A percentile compares a stretch with the other conserved stretches of the same genome.
phyloP scores from a whole-genome alignment of 31 red algal species.

The Asparagopsis taxiformis region DNA sequence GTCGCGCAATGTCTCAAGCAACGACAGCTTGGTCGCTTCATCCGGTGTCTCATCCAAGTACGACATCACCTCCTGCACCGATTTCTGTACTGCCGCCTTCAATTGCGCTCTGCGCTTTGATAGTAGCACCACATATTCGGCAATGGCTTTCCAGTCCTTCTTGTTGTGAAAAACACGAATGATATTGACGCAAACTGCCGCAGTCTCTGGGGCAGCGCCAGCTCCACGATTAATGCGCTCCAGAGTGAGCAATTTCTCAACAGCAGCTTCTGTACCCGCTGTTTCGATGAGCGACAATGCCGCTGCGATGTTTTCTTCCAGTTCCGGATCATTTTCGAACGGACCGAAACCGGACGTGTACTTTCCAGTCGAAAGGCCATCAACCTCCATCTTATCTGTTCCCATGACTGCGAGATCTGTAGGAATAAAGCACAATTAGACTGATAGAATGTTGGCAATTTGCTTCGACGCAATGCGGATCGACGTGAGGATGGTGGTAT shows the following conservation, averaged over 20 bases:
- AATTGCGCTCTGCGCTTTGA: slow-evolving; percentile 89
- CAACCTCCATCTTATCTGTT: slow-evolving; percentile 61
- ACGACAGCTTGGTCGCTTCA: slow-evolving; percentile 57
- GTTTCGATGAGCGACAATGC: slow-evolving; percentile 30
- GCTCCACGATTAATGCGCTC: slow-evolving; percentile 72
- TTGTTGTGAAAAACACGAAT: slow-evolving; percentile 51
- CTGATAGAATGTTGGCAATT: no score
- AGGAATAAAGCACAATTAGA: no score
- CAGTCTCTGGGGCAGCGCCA: slow-evolving; percentile 73
- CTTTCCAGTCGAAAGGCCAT: slow-evolving; percentile 31
- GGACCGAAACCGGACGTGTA: slow-evolving; percentile 39
- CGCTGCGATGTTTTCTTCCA: slow-evolving; percentile 51
- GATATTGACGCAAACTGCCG: slow-evolving; percentile 78
- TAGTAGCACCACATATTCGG: slow-evolving; percentile 65
- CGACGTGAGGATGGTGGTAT: no score
- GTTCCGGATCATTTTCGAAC: slow-evolving; percentile 69
- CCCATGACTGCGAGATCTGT: no score
- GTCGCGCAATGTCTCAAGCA: slow-evolving; percentile 80
- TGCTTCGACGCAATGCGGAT: no score
- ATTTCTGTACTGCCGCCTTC: slow-evolving; percentile 71
- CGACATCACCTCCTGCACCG: slow-evolving; percentile 78
- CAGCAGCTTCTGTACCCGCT: slow-evolving; percentile 12
- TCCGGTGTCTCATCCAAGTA: slow-evolving; percentile 57
- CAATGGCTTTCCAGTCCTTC: slow-evolving; percentile 63
- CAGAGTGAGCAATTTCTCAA: slow-evolving; percentile 65